Percentiles rank a stretch among this genome's conserved stretches.
Conservation (phyloP, 257 asterid species). For the Forsythia viridissima region DNA sequence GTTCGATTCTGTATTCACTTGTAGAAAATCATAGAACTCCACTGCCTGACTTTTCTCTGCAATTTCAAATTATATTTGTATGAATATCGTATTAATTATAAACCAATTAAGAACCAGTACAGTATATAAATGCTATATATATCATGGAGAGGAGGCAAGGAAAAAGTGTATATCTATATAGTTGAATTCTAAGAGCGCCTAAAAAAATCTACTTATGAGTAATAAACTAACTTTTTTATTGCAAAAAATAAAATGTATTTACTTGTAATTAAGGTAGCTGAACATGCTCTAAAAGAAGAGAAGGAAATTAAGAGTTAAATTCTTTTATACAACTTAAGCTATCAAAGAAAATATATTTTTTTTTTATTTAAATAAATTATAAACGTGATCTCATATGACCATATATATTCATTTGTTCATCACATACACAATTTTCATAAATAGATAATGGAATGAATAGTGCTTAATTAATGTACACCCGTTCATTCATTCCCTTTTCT, state of each 20-base stretch:
- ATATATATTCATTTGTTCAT: too few relatives aligned
- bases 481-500: not conserved
- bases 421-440: too few relatives aligned
- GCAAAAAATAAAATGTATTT: too few relatives aligned
- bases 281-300: not conserved
- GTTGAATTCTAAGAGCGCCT: not conserved
- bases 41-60: constrained; percentile 56
- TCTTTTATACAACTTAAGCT: not conserved
- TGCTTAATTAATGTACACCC: not conserved
- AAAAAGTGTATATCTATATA: not conserved
- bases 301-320: too few relatives aligned
- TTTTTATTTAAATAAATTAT: too few relatives aligned
- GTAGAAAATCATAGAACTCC: constrained; percentile 72
- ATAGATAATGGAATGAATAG: too few relatives aligned
- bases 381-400: too few relatives aligned
- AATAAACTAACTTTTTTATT: too few relatives aligned
- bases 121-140: not conserved
- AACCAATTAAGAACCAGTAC: not conserved
- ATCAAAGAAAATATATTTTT: too few relatives aligned
- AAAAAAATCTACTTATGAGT: too few relatives aligned
- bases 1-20: constrained; percentile 71
- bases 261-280: not conserved
- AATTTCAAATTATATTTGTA: constrained; percentile 15
- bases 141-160: not conserved
- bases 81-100: not conserved